Evolutionary conservation across 2,329 filamentous ascomycete genomes (phyloP), one percentile per base, ranked within the genome.

Genomic region (Monilinia polystroma): DNA sequence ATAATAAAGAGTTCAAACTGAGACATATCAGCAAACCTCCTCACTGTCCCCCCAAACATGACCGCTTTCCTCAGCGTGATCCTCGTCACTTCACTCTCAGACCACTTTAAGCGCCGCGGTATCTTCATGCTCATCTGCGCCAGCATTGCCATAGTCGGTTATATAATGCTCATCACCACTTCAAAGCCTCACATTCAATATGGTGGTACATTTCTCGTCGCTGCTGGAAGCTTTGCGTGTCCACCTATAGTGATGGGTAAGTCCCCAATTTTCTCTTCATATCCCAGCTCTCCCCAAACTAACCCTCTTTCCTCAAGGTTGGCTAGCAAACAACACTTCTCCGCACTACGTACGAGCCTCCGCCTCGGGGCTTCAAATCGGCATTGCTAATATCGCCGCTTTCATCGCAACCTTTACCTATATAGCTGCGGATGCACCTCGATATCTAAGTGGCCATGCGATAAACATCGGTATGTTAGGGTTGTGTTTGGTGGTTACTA

Each of bases 161-260:
- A 97, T 75, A 75, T 83, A 54, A 92, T 97, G 87, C 82, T 96
- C 3, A 81, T 96, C 2, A 85, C 85, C 1, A 86, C 85, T 5
- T 80, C 82, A 3, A 80, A 81, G 7, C 82, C 92, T 0, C 83
- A 82, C 0, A 86, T 93, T 0, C 88, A 92, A 75, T 97, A 97
- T 75, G 90, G 87, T 0, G 93, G 90, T 0, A 90, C 87, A 0
- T 97, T 96, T 77, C 81, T 97, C 0, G 92, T 89, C 0, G 93
- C 93, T 0, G 81, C 93, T 68, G 93, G 93, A 0, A 96, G 96
- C 72, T 97, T 96, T 74, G 92, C 93, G 0, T 89, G 87, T 52
- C 63, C 63, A 6, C 63, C 63, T 51, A 18, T 65, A n/a, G 63
- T 59, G 8, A 65, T 65, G 63, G 63, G 63, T 59, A 59, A 5